These are phyloP conservation scores for Alternaria brassicicola DNA, from an alignment of 2,329 filamentous ascomycete genomes.

Conservation along the genomic window DNA sequence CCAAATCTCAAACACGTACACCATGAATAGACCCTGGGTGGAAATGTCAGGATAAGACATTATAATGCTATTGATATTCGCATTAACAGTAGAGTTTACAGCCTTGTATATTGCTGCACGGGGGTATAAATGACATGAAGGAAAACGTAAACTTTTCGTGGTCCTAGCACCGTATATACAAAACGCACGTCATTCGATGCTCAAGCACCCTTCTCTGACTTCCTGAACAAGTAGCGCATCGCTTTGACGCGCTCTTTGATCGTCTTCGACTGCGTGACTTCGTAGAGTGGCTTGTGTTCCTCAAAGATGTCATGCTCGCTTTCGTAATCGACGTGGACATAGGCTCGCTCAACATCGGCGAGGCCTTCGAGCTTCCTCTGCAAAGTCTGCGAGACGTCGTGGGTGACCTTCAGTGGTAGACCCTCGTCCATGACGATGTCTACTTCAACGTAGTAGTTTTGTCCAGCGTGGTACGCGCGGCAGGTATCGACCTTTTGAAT, in stretches of 20 bases:
- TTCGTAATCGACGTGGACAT: slow-evolving; percentile 59
- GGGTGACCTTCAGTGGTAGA: slow-evolving; percentile 61
- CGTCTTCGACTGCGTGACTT: slow-evolving; percentile 39
- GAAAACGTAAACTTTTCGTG: not conserved
- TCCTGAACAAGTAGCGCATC: slow-evolving; percentile 33
- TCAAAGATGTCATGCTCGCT: slow-evolving; percentile 48
- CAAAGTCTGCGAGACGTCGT: slow-evolving; percentile 65
- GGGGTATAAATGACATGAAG: not conserved
- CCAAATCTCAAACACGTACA: not conserved
- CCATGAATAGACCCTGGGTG: not conserved
- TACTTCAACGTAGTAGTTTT: slow-evolving; percentile 67
- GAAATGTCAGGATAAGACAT: not conserved
- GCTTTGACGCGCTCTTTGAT: slow-evolving; percentile 44
- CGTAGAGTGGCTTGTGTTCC: slow-evolving; percentile 49
- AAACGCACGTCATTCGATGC: not conserved
- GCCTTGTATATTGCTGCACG: not conserved
- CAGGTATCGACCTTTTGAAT: slow-evolving; percentile 66
- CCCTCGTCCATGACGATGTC: slow-evolving; percentile 66
- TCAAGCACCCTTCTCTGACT: not conserved
- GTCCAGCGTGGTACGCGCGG: slow-evolving; percentile 66
- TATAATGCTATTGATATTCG: not conserved
- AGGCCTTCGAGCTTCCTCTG: slow-evolving; percentile 65
- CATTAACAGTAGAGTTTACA: not conserved
- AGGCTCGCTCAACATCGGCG: slow-evolving; percentile 53
- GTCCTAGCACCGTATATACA: not conserved